Evolutionary conservation across 1,284 basidiomycete species (phyloP).

Genomic region (Cryptococcus sp.): DNA sequence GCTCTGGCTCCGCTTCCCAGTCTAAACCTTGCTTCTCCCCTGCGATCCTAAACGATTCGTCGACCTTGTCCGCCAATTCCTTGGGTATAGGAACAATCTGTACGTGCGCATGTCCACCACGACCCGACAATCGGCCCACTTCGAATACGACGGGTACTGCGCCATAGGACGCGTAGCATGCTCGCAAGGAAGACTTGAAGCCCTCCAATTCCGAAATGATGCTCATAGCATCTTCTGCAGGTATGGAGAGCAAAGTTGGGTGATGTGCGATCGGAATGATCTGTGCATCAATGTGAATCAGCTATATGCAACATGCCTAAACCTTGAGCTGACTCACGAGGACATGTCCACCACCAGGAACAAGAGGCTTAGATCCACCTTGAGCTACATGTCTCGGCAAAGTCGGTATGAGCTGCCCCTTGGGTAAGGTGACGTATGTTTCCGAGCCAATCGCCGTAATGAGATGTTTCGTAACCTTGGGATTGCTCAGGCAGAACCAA

Average conservation of each 20-base stretch:
- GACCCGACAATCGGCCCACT: slow-evolving; percentile 75
- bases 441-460: slow-evolving; percentile 89
- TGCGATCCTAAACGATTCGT: slow-evolving; percentile 68
- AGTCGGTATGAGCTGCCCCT: slow-evolving; percentile 87
- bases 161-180: slow-evolving; percentile 70
- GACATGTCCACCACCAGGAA: slow-evolving; percentile 92
- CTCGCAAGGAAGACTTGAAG: slow-evolving; percentile 74
- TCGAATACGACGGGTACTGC: slow-evolving; percentile 78
- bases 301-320: too few relatives aligned
- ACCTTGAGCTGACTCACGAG: slow-evolving; percentile 54
- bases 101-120: slow-evolving; percentile 91
- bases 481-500: slow-evolving; percentile 96
- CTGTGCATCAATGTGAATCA: slow-evolving; percentile 12
- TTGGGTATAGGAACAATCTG: slow-evolving; percentile 81
- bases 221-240: slow-evolving; percentile 69
- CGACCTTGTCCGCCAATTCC: slow-evolving; percentile 64
- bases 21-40: slow-evolving; percentile 68
- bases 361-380: slow-evolving; percentile 55
- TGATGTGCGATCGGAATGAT: slow-evolving; percentile 79
- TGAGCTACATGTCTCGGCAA: slow-evolving; percentile 54
- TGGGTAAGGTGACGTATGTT: slow-evolving; percentile 88
- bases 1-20: slow-evolving; percentile 64
- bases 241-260: slow-evolving; percentile 66
- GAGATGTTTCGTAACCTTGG: slow-evolving; percentile 83
- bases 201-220: slow-evolving; percentile 78